phyloP scores from a whole-genome alignment of 83 land plant species.

The Picea abies region DNA sequence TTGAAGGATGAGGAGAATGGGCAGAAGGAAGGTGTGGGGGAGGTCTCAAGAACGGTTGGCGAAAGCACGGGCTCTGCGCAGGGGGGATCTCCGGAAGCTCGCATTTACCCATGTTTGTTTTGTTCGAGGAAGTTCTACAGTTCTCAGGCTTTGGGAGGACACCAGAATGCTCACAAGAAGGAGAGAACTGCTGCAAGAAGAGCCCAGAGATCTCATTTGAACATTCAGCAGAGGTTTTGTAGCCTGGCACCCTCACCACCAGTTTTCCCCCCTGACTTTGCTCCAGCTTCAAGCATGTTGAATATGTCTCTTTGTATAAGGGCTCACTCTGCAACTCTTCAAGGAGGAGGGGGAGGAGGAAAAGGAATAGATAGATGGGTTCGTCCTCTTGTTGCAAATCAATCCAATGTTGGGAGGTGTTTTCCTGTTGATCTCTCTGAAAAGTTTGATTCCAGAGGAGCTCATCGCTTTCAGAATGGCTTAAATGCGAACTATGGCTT shows the following conservation, averaged over 20 bases:
- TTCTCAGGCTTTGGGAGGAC: conserved; percentile 64
- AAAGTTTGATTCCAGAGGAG: conserved; percentile 10
- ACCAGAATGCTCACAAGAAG: conserved; percentile 63
- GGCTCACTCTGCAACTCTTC: conserved; percentile 15
- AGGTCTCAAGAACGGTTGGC: conserved; percentile 10
- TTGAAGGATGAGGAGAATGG: not conserved
- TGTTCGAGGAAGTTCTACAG: conserved; percentile 55
- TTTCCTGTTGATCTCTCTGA: conserved; percentile 9
- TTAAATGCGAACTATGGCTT: conserved; percentile 4
- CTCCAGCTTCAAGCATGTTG: conserved; percentile 13
- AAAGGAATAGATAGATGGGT: conserved; percentile 13
- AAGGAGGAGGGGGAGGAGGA: conserved; percentile 10
- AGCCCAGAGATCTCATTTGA: conserved; percentile 24
- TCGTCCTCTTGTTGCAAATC: conserved; percentile 17
- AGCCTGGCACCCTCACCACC: conserved; percentile 15
- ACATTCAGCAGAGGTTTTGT: conserved; percentile 20
- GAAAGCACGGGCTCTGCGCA: conserved; percentile 17
- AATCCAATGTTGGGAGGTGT: conserved; percentile 13
- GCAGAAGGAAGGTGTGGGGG: not conserved
- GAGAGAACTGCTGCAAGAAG: conserved; percentile 44
- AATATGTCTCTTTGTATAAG: conserved; percentile 16
- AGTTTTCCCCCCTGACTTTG: conserved; percentile 12
- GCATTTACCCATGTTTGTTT: conserved; percentile 52
- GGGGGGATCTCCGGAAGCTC: conserved; percentile 16
- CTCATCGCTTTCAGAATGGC: not conserved